Evolutionary conservation across 495 filamentous ascomycete genomes (phyloP).

Genomic region (Xylona heveae): DNA sequence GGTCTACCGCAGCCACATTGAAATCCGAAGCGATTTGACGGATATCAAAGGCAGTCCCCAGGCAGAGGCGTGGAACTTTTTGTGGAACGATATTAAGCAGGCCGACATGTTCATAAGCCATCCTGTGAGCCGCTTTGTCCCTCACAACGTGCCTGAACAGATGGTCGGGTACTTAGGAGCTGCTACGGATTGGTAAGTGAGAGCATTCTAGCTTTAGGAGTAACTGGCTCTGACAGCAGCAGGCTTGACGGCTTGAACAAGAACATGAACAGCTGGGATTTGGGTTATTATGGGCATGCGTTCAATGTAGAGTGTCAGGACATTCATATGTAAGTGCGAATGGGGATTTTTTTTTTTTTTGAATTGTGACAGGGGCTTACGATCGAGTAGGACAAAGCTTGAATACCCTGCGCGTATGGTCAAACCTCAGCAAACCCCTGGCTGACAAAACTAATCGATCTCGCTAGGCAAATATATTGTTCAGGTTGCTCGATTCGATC

Average conservation of each 20-base stretch:
- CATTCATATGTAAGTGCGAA: conserved; percentile 27
- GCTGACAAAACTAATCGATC: neutral
- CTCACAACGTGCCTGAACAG: conserved; percentile 36
- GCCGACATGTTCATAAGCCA: conserved; percentile 74
- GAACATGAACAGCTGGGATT: conserved; percentile 48
- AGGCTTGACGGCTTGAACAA: conserved; percentile 83
- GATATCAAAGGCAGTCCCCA: conserved; percentile 40
- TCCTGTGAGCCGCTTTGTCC: conserved; percentile 61
- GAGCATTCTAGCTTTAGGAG: conserved; percentile 3
- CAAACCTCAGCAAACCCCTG: conserved; percentile 1
- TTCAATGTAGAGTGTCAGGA: conserved; percentile 44
- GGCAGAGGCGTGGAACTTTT: conserved; percentile 51
- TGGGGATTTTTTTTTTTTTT: neutral
- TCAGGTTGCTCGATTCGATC: conserved; percentile 75
- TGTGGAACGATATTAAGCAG: conserved; percentile 50
- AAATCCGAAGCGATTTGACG: conserved; percentile 59
- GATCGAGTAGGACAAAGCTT: conserved; percentile 31
- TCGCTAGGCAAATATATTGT: conserved; percentile 46
- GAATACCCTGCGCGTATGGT: conserved; percentile 38
- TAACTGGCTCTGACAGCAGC: neutral
- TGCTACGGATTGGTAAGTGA: conserved; percentile 53
- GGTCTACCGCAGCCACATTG: conserved; percentile 67
- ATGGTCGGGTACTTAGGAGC: conserved; percentile 66
- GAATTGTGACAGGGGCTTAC: too few species aligned
- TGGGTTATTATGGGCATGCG: conserved; percentile 52